phyloP scores from a whole-genome alignment of 1,139 yeast species.

The Chernovozyma sophiae-reginae region DNA sequence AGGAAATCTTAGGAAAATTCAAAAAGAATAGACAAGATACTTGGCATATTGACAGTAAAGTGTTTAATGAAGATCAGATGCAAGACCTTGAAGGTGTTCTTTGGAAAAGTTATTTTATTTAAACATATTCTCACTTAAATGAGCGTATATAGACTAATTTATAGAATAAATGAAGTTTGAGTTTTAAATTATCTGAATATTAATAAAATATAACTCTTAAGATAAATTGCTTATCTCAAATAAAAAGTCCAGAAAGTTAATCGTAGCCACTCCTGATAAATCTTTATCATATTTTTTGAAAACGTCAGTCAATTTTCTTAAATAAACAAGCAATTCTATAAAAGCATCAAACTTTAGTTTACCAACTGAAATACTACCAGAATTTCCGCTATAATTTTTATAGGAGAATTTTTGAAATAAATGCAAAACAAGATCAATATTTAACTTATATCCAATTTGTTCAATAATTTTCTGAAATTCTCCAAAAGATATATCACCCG shows the following conservation, averaged over 20 bases:
- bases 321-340: slow-evolving; percentile 74
- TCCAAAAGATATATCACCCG: slow-evolving; percentile 61
- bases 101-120: slow-evolving; percentile 90
- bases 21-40: slow-evolving; percentile 93
- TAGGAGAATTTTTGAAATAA: slow-evolving; percentile 57
- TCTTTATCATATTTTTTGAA: slow-evolving; percentile 76
- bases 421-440: slow-evolving; percentile 58
- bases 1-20: slow-evolving; percentile 75
- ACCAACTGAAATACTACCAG: slow-evolving; percentile 27
- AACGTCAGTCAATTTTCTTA: slow-evolving; percentile 71
- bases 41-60: slow-evolving; percentile 86
- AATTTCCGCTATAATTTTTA: slow-evolving; percentile 21
- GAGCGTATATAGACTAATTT: too few species aligned
- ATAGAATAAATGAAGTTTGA: too few species aligned
- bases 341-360: slow-evolving; percentile 77
- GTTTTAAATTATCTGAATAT: too few species aligned
- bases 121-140: slow-evolving; percentile 6
- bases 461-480: slow-evolving; percentile 66
- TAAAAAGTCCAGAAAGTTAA: slow-evolving; percentile 74
- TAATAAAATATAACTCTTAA: too few species aligned
- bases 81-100: slow-evolving; percentile 93
- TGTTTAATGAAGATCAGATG: slow-evolving; percentile 73
- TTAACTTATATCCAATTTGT: slow-evolving; percentile 66
- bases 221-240: slow-evolving; percentile 52
- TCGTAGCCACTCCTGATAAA: slow-evolving; percentile 72